Base-by-base conservation (phyloP, 2,329 filamentous ascomycete species). In the Aspergillus quadricinctus region DNA sequence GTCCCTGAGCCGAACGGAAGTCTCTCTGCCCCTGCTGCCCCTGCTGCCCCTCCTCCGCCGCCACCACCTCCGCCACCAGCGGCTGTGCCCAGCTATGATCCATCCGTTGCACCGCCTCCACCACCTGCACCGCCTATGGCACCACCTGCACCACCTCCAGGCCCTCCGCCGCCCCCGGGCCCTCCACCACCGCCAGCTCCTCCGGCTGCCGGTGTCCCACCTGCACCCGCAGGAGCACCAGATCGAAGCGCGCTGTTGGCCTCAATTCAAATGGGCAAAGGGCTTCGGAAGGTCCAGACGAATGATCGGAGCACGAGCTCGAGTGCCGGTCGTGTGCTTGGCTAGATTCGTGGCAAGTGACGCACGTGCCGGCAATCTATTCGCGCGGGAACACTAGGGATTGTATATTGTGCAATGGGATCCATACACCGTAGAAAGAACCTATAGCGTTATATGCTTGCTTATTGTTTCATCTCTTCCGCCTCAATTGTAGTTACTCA, bases 251-350 rank as follows among this genome's bases (percentile, higher is more conserved):
- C 86, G 1, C 81, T 99, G 67, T 74, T 99, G 61, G 87, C 86
- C 57, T 85, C 96, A 71, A 97, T 99, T 59, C 87, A 93, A 69
- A 77, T 85, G 60, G 93, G 94, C 46, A 92, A 75, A 74, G 75
- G 85, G 2, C 78, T 99, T 69, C 92, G 83, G 80, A 97, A 97
- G 81, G 91, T 92, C 25, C 79, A 88, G 72, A 97, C 94, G 1
- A 92, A 90, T 74, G 94, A 99, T 74, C 87, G 87, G 73, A 97
- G 92, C 74, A 75, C 66, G 49, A 83, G 90, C 52, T 73, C 86
- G 52, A 80, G 87, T 56, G 89, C 90, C 23, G 93, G 93, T n/a
- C 84, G 86, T 58, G 92, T 97, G 57, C 66, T 85, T 64, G 71
- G 66, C 61, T 70, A 57, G 57, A 49, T 57, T 25, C 14, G 11